Evolutionary conservation across 345 rosid genomes (phyloP), one percentile per base, ranked within the genome.

Genomic region (Corchorus olitorius): DNA sequence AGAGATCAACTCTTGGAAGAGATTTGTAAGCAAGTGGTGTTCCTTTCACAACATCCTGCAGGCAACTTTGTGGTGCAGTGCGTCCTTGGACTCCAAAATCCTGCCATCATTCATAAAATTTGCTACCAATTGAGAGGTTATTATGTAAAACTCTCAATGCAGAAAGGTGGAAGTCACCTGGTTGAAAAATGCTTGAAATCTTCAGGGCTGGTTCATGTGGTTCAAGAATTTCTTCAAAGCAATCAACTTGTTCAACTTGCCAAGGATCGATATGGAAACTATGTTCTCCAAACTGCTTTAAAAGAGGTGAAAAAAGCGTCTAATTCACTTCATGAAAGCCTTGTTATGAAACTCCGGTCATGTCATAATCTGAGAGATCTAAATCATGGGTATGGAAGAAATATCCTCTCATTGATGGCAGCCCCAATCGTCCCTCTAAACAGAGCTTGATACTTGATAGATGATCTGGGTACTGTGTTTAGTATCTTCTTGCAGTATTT

Each of bases 231-330:
- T n/a, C n/a, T n/a, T 16, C 10, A 4, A 8, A 56, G 65, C 7
- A 34, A 56, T 43, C 54, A 45, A 33, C 52, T 73, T 4, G 4
- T 43, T n/a, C 20, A 0, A 2, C 39, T 73, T 14, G 54, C 66
- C 4, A 73, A 73, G 20, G 64, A 58, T 59, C 41, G 19, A 8
- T 56, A 58, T 11, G 76, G 76, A 22, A 58, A 72, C 65, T 72
- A 41, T 19, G 54, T 72, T 20, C 8, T 72, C 16, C 64, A 72
- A 60, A 58, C 63, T 6, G 65, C 75, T 58, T 22, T 72, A 49
- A 39, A 2, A 39, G 75, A 55, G 34, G 35, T 37, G 8, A 13
- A 20, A 39, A 55, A 12, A 39, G 58, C 0, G 2, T 14, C 19
- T 20, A 6, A 9, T 13, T 4, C 16, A 41, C 37, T 39, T 13